Evolutionary conservation across 352 stramenopile genomes (phyloP).

Genomic region (Phytophthora syringae): DNA sequence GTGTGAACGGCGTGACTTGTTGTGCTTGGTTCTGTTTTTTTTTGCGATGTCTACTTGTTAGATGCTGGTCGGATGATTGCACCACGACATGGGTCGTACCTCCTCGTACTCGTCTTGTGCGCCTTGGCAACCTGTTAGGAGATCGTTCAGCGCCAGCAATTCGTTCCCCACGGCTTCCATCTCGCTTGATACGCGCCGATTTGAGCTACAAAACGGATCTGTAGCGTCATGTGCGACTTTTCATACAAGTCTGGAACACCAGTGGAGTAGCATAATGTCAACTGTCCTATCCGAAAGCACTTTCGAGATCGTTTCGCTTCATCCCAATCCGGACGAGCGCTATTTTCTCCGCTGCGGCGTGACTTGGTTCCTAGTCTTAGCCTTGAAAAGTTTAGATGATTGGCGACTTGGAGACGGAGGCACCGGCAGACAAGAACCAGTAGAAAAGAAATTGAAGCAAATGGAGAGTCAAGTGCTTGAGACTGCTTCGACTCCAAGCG

Average conservation of each 20-base stretch:
- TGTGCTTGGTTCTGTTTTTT: conserved; percentile 17
- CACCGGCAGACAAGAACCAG: background rate
- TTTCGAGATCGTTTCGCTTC: conserved; percentile 18
- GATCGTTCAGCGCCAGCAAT: conserved; percentile 40
- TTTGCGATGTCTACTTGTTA: background rate
- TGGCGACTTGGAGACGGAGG: background rate
- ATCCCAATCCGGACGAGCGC: conserved; percentile 26
- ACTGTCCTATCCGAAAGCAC: no score
- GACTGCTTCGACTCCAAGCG: background rate
- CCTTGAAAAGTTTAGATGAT: conserved; percentile 23
- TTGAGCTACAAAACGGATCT: conserved; percentile 13
- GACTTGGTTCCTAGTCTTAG: conserved; percentile 7
- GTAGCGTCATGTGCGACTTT: conserved; percentile 28
- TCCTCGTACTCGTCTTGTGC: conserved; percentile 35
- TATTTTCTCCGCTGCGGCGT: conserved; percentile 32
- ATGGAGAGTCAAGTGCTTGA: conserved; percentile 20
- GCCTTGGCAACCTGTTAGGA: conserved; percentile 35
- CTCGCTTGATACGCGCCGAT: conserved; percentile 2
- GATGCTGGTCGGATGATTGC: background rate
- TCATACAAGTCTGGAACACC: no score
- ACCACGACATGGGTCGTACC: background rate
- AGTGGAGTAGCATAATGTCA: no score
- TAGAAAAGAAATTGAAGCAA: conserved; percentile 15
- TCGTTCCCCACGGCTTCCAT: conserved; percentile 46
- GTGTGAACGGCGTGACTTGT: conserved; percentile 29